phyloP scores from a whole-genome alignment of 441 rosid species.

The Capsella rubella region DNA sequence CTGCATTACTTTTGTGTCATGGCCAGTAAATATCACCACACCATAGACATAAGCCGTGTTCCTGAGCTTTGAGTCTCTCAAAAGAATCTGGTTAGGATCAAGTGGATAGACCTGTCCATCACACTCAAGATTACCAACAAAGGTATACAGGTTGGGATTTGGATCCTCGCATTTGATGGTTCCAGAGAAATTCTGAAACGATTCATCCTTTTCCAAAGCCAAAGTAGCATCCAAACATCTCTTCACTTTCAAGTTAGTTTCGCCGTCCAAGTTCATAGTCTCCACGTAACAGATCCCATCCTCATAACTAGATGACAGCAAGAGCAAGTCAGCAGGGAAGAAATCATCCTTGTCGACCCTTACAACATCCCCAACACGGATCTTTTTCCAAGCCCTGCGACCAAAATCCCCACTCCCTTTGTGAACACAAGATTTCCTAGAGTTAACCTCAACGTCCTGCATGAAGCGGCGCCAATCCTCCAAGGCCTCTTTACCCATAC shows the following conservation, averaged over 20 bases:
- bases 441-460: slow-evolving; percentile 64
- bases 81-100: slow-evolving; percentile 62
- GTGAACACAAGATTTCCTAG: slow-evolving; percentile 52
- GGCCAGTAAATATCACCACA: slow-evolving; percentile 72
- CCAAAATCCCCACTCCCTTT: slow-evolving; percentile 59
- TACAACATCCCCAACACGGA: slow-evolving; percentile 71
- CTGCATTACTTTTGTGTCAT: slow-evolving; percentile 67
- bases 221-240: slow-evolving; percentile 62
- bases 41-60: slow-evolving; percentile 76
- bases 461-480: slow-evolving; percentile 77
- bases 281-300: slow-evolving; percentile 87
- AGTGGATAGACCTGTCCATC: slow-evolving; percentile 58
- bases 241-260: slow-evolving; percentile 73
- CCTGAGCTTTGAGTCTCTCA: slow-evolving; percentile 80
- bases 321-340: slow-evolving; percentile 72
- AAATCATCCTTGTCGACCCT: slow-evolving; percentile 68
- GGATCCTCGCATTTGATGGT: slow-evolving; percentile 73
- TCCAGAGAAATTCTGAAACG: slow-evolving; percentile 52
- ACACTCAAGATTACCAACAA: slow-evolving; percentile 68
- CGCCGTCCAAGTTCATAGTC: slow-evolving; percentile 89
- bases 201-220: slow-evolving; percentile 53
- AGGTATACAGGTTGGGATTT: slow-evolving; percentile 73
- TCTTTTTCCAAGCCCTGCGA: slow-evolving; percentile 58
- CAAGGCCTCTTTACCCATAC: slow-evolving; percentile 72
- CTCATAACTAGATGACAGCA: slow-evolving; percentile 72